Conservation (phyloP, 2,329 filamentous ascomycete species). For the Davidsoniella virescens region DNA sequence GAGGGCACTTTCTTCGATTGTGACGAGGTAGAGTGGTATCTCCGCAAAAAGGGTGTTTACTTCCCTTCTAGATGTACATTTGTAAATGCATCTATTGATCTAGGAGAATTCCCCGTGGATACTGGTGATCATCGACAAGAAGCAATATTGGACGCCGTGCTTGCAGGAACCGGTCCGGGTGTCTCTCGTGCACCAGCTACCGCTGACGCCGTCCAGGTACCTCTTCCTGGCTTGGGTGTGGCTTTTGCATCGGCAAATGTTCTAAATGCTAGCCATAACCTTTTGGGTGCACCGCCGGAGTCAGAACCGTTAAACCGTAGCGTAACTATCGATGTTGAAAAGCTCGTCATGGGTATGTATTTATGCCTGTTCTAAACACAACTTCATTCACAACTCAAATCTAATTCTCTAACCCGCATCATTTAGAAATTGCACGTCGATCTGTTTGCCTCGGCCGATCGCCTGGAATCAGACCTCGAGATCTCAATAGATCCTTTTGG, state of each 20-base stretch:
- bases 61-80: constrained; percentile 46
- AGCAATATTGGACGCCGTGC: constrained; percentile 1
- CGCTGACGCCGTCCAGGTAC: not conserved
- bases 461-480: constrained; percentile 24
- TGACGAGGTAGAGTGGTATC: constrained; percentile 60
- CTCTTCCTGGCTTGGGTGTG: constrained; percentile 5
- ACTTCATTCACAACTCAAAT: not conserved
- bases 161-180: not conserved
- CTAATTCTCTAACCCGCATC: not conserved
- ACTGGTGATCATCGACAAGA: constrained; percentile 5
- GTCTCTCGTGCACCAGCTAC: not conserved
- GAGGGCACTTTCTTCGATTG: constrained; percentile 64
- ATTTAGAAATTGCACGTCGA: constrained; percentile 21
- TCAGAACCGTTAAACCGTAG: constrained; percentile 19
- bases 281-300: constrained; percentile 1
- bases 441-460: constrained; percentile 25
- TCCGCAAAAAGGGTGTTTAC: constrained; percentile 44
- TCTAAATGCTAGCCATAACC: not conserved
- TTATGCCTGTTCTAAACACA: not conserved
- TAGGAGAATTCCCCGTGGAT: constrained; percentile 23
- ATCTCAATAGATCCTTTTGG: constrained; percentile 22
- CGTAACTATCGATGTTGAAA: constrained; percentile 22
- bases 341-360: constrained; percentile 21
- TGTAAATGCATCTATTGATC: constrained; percentile 40
- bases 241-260: not conserved